These are phyloP conservation scores for Paraphaeosphaeria minitans DNA, from an alignment of 2,329 filamentous ascomycete genomes.

Conservation along the genomic window DNA sequence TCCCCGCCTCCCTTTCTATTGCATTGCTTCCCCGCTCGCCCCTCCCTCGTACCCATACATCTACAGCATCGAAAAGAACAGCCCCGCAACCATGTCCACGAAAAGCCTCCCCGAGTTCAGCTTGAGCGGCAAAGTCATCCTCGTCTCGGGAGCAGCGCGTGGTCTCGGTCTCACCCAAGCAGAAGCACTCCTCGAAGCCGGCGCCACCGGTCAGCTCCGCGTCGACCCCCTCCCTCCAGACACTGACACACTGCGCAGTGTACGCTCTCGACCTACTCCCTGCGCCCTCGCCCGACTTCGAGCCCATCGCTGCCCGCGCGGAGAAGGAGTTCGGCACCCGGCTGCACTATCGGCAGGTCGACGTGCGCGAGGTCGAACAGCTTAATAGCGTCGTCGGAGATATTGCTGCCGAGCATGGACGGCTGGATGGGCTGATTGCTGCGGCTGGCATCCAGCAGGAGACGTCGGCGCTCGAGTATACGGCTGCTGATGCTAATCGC, in stretches of 20 bases:
- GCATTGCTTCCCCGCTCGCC: no score
- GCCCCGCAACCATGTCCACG: slow-evolving; percentile 3
- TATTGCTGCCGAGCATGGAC: slow-evolving; percentile 72
- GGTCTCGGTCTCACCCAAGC: slow-evolving; percentile 76
- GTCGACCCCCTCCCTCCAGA: not conserved
- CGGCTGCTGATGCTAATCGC: slow-evolving; percentile 63
- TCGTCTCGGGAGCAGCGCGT: slow-evolving; percentile 73
- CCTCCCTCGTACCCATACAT: no score
- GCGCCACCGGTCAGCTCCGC: slow-evolving; percentile 64
- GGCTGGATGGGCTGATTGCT: slow-evolving; percentile 79
- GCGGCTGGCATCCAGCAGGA: slow-evolving; percentile 82
- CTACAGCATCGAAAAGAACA: not conserved
- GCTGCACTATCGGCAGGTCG: slow-evolving; percentile 76
- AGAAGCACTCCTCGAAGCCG: slow-evolving; percentile 75
- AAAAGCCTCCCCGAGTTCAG: slow-evolving; percentile 72
- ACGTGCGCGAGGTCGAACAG: slow-evolving; percentile 73
- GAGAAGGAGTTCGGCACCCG: slow-evolving; percentile 67
- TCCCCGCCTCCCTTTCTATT: no score
- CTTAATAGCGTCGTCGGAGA: slow-evolving; percentile 70
- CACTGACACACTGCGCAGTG: slow-evolving; percentile 45
- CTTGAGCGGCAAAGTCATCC: slow-evolving; percentile 70
- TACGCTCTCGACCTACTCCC: slow-evolving; percentile 69
- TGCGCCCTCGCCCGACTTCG: slow-evolving; percentile 66
- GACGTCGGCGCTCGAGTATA: slow-evolving; percentile 79
- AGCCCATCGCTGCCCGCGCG: slow-evolving; percentile 67